Conservation (phyloP, 2,329 filamentous ascomycete genomes). For the Ambrosiella xylebori region DNA sequence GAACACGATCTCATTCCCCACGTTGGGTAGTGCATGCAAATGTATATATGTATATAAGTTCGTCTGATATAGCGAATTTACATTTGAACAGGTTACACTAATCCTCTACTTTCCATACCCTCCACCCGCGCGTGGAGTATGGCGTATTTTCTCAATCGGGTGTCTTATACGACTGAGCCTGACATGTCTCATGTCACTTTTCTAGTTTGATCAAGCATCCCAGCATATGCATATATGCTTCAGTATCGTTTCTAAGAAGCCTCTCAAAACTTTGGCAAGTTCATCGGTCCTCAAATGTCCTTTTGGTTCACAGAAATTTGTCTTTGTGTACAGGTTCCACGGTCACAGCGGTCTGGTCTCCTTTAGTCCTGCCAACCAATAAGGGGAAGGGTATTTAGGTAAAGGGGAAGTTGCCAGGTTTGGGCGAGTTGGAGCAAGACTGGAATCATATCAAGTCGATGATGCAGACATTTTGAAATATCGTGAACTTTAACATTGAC, state of each 20-base stretch:
- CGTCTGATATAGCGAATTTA: not conserved
- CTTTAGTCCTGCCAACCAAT: not conserved
- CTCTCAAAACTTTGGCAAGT: no score
- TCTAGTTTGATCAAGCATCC: no score
- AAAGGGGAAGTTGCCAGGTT: not conserved
- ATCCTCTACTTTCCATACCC: not conserved
- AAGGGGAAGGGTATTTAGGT: not conserved
- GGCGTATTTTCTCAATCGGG: no score
- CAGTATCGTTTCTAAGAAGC: no score
- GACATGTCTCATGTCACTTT: no score
- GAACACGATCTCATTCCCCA: not conserved
- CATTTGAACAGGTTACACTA: not conserved
- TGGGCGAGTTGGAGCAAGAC: not conserved
- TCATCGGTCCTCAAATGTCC: no score
- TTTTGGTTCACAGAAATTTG: not conserved
- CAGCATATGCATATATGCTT: no score
- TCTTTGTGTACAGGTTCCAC: not conserved
- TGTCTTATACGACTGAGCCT: no score
- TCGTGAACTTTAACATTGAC: not conserved
- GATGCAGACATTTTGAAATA: not conserved
- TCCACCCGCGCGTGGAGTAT: no score
- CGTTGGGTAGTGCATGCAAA: not conserved
- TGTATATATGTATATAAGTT: not conserved
- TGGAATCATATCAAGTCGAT: not conserved
- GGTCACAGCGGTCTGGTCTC: not conserved